A percentile compares a stretch with the other conserved stretches of the same genome.
phyloP scores from a whole-genome alignment of 1,284 basidiomycete species.

The Wolfiporia cocos region DNA sequence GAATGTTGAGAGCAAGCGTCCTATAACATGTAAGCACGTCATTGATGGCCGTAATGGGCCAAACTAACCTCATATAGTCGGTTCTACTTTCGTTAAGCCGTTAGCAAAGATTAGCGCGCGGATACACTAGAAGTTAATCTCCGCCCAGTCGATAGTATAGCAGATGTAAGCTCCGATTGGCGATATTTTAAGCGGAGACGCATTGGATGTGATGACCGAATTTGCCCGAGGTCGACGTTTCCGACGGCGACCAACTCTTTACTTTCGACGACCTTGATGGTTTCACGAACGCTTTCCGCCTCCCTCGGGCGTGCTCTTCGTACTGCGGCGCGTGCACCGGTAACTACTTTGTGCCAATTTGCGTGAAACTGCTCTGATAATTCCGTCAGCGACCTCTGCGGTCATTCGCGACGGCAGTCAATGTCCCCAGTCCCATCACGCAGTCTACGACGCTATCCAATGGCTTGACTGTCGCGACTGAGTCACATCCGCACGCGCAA shows the following conservation, averaged over 20 bases:
- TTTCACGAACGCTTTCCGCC: conserved; percentile 54
- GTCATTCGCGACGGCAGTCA: conserved; percentile 68
- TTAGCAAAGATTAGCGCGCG: too few species aligned
- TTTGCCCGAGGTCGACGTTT: conserved; percentile 18
- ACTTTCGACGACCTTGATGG: conserved; percentile 42
- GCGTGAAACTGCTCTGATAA: conserved; percentile 3
- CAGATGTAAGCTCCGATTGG: too few species aligned
- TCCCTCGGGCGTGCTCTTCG: conserved; percentile 58
- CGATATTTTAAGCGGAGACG: too few species aligned
- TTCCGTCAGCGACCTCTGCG: conserved; percentile 34
- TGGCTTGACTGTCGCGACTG: conserved; percentile 90
- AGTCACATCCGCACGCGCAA: conserved; percentile 90
- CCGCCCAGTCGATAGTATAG: too few species aligned
- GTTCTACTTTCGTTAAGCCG: too few species aligned
- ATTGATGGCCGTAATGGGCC: too few species aligned
- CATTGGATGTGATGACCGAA: conserved; percentile 7
- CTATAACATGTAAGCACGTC: too few species aligned
- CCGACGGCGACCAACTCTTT: conserved; percentile 21
- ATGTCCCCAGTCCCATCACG: conserved; percentile 68
- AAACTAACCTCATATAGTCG: too few species aligned
- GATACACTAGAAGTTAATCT: too few species aligned
- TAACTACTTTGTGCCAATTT: conserved; percentile 17
- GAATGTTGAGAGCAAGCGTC: too few species aligned
- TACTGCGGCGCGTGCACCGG: conserved; percentile 48
- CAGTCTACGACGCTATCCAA: conserved; percentile 87